These are phyloP conservation scores for Sonneratia caseolaris DNA, from an alignment of 345 rosid species.

Conservation along the genomic window DNA sequence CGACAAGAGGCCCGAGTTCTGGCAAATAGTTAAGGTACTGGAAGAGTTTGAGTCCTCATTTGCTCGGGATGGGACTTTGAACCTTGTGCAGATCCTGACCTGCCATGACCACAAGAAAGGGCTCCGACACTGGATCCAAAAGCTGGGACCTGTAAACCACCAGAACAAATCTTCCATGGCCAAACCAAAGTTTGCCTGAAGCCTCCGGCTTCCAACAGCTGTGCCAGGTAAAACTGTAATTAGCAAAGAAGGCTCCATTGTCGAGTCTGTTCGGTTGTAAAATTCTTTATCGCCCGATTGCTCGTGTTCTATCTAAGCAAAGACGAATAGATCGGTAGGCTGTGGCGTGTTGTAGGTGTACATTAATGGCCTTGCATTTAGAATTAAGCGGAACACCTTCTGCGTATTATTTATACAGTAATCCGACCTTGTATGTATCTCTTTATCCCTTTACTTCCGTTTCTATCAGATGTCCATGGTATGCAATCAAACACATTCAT, in stretches of 20 bases:
- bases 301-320: neutral
- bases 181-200: conserved; percentile 64
- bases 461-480: neutral
- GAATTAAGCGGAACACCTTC: neutral
- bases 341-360: neutral
- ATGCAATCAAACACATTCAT: too few species aligned
- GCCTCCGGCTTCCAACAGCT: neutral
- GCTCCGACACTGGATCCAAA: conserved; percentile 74
- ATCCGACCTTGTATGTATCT: neutral
- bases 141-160: conserved; percentile 45
- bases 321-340: neutral
- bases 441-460: neutral
- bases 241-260: neutral
- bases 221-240: neutral
- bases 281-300: neutral
- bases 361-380: neutral
- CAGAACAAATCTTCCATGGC: conserved; percentile 30
- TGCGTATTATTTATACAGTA: neutral
- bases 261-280: neutral
- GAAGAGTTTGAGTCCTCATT: conserved; percentile 66
- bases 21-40: conserved; percentile 85
- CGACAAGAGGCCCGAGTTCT: conserved; percentile 89
- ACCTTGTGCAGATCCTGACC: conserved; percentile 28
- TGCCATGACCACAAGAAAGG: conserved; percentile 79
- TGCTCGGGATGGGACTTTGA: conserved; percentile 56